Evolutionary conservation across 441 rosid genomes (phyloP).

Genomic region (Eutrema salsugineum): DNA sequence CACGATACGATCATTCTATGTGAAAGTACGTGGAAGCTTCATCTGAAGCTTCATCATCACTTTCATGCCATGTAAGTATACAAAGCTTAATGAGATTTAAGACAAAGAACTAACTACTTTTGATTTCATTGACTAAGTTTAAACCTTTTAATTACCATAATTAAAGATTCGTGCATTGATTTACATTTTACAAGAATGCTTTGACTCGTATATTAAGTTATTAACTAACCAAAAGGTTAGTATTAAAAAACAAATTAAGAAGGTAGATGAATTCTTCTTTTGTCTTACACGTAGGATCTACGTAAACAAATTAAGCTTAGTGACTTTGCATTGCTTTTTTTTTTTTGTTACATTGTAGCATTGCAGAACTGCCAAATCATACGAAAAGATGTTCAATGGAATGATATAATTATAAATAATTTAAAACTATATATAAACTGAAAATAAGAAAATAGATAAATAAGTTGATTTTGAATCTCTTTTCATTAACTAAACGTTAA

Average conservation of each 20-base stretch:
- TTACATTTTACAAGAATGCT: not conserved
- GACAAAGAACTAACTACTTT: not conserved
- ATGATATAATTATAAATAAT: too few species aligned
- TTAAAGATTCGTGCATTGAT: not conserved
- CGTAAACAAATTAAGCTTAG: too few species aligned
- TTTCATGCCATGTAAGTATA: not conserved
- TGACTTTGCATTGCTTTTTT: too few species aligned
- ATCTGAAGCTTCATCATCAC: not conserved
- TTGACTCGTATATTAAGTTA: not conserved
- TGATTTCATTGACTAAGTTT: not conserved
- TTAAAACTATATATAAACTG: not conserved
- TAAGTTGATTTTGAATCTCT: not conserved
- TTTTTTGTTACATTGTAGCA: too few species aligned
- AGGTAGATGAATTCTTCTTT: not conserved
- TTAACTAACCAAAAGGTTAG: not conserved
- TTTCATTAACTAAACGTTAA: not conserved
- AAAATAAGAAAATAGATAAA: not conserved
- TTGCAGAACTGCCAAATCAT: too few species aligned
- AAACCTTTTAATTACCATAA: not conserved
- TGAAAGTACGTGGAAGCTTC: constrained; percentile 16
- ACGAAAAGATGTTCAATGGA: too few species aligned
- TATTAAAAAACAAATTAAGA: too few species aligned
- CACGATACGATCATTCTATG: not conserved
- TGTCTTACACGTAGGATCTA: too few species aligned
- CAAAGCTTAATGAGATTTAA: not conserved